Evolutionary conservation across 768 basidiomycete genomes (phyloP), one percentile per base, ranked within the genome.

Genomic region (Lentinus brumalis): DNA sequence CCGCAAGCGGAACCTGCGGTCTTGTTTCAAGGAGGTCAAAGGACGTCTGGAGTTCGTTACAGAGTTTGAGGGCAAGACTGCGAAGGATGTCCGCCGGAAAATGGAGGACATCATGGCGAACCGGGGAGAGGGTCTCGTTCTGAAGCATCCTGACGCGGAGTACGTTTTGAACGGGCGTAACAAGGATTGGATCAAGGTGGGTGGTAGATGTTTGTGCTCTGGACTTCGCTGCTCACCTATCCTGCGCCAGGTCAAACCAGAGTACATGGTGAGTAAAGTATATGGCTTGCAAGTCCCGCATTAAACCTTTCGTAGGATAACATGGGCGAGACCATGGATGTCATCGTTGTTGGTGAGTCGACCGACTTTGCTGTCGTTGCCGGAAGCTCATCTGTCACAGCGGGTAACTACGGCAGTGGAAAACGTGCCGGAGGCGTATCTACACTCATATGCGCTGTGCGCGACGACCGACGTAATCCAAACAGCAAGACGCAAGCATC

Each of bases 261-360:
- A 94, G 71, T 94, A 92, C 65, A 91, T 92, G 87, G 91, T 91
- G 65, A 53, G 76, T 70, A 40, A 26, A 14, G 10, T 46, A 53
- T 50, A 7, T 42, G 29, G 57, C 29, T 11, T 1, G 16, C 31
- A 9, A 30, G 21, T 46, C 32, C 45, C 9, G 26, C 53, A 40
- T 53, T 55, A 38, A 45, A 32, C 32, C 26, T 18, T 26, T 44
- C 14, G 9, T 55, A 92, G 91, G 94, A 96, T 66, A 89, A 92
- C 61, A 85, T 96, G 83, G 94, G 92, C 7, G 94, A 97, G 76
- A 95, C 91, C 0, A 88, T 96, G 3, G 96, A 98, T 67, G 85
- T 96, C 1, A 76, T 98, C 8, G 94, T 98, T 26, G 86, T 98
- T 38, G 92, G 93, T 88, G 69, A 64, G 86, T 31, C 3, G n/a